Evolutionary conservation across 140 eudicot species (phyloP).

Genomic region (Bidens hawaiensis): DNA sequence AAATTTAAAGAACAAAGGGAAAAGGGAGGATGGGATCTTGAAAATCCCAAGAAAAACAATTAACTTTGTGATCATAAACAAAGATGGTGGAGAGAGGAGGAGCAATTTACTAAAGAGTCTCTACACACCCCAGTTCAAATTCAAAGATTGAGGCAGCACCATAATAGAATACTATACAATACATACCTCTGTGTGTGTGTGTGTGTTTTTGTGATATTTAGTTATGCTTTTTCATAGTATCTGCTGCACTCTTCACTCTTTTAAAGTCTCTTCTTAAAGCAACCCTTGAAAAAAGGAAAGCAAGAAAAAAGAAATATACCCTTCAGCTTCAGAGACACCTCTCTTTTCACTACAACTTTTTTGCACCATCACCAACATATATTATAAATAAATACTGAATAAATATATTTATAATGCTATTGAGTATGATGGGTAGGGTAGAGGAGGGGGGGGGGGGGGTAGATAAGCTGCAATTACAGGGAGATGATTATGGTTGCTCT

Average conservation of each 20-base stretch:
- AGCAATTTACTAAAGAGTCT: slow-evolving; percentile 29
- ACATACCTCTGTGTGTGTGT: slow-evolving; percentile 24
- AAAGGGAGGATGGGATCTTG: slow-evolving; percentile 53
- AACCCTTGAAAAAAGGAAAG: slow-evolving; percentile 67
- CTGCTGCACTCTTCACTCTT: slow-evolving; percentile 71
- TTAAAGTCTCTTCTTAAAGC: slow-evolving; percentile 65
- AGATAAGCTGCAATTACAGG: slow-evolving; percentile 51
- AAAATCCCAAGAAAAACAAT: slow-evolving; percentile 83
- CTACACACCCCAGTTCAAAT: slow-evolving; percentile 20
- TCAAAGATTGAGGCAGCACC: slow-evolving; percentile 49
- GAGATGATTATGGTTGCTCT: slow-evolving; percentile 49
- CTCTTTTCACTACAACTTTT: slow-evolving; percentile 45
- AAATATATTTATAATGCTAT: slow-evolving; percentile 14
- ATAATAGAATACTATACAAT: slow-evolving; percentile 34
- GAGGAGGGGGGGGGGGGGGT: slow-evolving; percentile 1
- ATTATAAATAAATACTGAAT: slow-evolving; percentile 23
- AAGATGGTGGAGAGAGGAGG: slow-evolving; percentile 19
- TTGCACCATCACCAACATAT: slow-evolving; percentile 39
- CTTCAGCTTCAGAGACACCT: slow-evolving; percentile 35
- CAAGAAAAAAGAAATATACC: slow-evolving; percentile 35
- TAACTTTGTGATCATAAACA: slow-evolving; percentile 30
- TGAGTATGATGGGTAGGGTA: slow-evolving; percentile 30
- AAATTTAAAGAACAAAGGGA: slow-evolving; percentile 31
- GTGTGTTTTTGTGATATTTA: slow-evolving; percentile 33
- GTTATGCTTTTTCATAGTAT: slow-evolving; percentile 43